Evolutionary conservation across 1,284 basidiomycete genomes (phyloP), one percentile per base, ranked within the genome.

Genomic region (Tilletia setariae): DNA sequence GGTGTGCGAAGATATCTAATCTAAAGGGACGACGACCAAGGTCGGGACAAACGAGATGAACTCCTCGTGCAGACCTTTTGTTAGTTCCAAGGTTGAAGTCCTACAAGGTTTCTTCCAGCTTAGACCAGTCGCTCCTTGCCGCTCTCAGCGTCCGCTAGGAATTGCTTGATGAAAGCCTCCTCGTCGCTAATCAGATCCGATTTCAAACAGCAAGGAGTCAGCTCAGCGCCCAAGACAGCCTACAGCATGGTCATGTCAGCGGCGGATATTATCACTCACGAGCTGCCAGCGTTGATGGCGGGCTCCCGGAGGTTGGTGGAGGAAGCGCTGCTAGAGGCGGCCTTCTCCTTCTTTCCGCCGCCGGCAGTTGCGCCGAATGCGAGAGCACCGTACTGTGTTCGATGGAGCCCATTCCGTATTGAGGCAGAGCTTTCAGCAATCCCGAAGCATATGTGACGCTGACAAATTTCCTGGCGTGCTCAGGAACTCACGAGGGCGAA

Each of bases 111-210:
- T 28, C 28, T 32, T 42, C n/a, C 30, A 47, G 13, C 65, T 67
- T 75, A 76, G 25, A 76, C 75, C 19, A 71, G 67, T 51, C 74
- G 71, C 32, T 73, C 71, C 67, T 75, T 73, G 65, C 73, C 72
- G 59, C 66, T 51, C 69, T 77, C 73, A 21, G 76, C 77, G 63
- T 80, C 79, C 35, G 76, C 78, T 7, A 80, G 70, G 74, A 80
- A 80, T 65, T 80, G 76, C 76, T 79, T 80, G 72, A 80, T 78
- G 74, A 80, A 80, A 16, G 78, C 75, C 71, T 79, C 79, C 70
- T 80, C 79, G 62, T 80, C 79, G 23, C 79, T 80, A 66, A 40
- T 40, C 35, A 40, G 11, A 40, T 6, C 35, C 4, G 35, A 11
- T 40, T 40, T 11, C 59, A 15, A 15, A 40, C 35, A 11, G 35